Base-by-base conservation (phyloP, 257 asterid genomes). In the Sherardia arvensis region DNA sequence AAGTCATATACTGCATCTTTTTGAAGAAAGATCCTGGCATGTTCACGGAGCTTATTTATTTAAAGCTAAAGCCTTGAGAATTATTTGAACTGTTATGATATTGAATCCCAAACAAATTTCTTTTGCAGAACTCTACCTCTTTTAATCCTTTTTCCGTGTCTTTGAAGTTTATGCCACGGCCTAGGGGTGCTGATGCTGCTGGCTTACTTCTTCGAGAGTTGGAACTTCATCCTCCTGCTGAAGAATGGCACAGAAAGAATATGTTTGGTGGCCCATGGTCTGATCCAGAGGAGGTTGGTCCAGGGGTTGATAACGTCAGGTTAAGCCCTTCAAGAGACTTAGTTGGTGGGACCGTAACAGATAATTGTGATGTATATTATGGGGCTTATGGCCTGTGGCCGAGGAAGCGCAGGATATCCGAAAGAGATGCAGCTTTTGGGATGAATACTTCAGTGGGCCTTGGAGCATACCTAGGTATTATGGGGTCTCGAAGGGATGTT, bases 131-230 rank as follows among this genome's bases (percentile, higher is more conserved):
- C 21, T 21, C 2, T 11, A 48, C 14, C 22, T 67, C n/a, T 5
- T 57, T 28, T 12, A 14, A 25, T 3, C 43, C 27, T n/a, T 38
- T 18, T 18, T 23, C 49, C 0, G 0, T 12, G 65, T 59, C 34
- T 62, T 51, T 59, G 69, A 83, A 93, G 99, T 90, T 87, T 73
- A 93, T 93, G 99, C 99, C 99, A 29, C 89, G 99, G 62, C 99
- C 99, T 36, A 90, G 97, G 80, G 99, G 99, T 74, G 97, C 97
- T 59, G 99, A 93, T 81, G 99, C 99, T 11, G 99, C 99, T n/a
- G 99, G 99, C 66, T 70, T 93, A 74, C 90, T 93, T 54, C 89
- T 93, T 38, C 88, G 99, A 61, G 99, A 93, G 81, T 73, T 93
- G 80, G 99, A 93, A 78, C 95, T 93, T 76, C 97, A 93, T 79